Evolutionary conservation across 805 yeast species (phyloP).

Genomic region (Wickerhamomyces chambardii): DNA sequence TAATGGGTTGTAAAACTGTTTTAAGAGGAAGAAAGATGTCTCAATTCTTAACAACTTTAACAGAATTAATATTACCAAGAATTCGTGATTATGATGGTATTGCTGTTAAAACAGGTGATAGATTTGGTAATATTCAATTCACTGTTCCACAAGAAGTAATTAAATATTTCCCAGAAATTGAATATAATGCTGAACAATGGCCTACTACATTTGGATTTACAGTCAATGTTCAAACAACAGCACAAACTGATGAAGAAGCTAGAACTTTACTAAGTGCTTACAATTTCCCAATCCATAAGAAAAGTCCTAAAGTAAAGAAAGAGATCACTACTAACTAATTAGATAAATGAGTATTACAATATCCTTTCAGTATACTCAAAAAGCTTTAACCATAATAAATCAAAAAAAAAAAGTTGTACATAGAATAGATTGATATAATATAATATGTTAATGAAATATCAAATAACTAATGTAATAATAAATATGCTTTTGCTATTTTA

Average conservation of each 20-base stretch:
- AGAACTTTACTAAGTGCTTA: slow-evolving; percentile 73
- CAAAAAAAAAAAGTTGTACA: too few relatives aligned
- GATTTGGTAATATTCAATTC: slow-evolving; percentile 76
- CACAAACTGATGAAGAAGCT: slow-evolving; percentile 87
- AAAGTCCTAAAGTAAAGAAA: too few relatives aligned
- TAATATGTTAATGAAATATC: too few relatives aligned
- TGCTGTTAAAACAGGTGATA: slow-evolving; percentile 70
- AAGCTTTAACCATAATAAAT: too few relatives aligned
- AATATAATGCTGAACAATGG: slow-evolving; percentile 83
- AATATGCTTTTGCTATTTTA: too few relatives aligned
- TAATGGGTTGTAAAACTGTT: slow-evolving; percentile 83
- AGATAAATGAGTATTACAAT: too few relatives aligned
- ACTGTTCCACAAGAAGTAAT: slow-evolving; percentile 76
- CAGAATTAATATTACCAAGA: slow-evolving; percentile 91
- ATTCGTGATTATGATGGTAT: slow-evolving; percentile 83
- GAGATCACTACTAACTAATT: too few relatives aligned
- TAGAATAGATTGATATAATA: too few relatives aligned
- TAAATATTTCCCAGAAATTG: slow-evolving; percentile 87
- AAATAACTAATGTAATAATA: too few relatives aligned
- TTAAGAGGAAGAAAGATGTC: slow-evolving; percentile 74
- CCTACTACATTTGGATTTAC: slow-evolving; percentile 82
- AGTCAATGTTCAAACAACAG: slow-evolving; percentile 76
- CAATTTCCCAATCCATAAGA: slow-evolving; percentile 49
- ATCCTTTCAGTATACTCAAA: too few relatives aligned
- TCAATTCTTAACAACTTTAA: slow-evolving; percentile 78